Conservation (phyloP, 2,329 filamentous ascomycete species). For the Exophiala sp. region DNA sequence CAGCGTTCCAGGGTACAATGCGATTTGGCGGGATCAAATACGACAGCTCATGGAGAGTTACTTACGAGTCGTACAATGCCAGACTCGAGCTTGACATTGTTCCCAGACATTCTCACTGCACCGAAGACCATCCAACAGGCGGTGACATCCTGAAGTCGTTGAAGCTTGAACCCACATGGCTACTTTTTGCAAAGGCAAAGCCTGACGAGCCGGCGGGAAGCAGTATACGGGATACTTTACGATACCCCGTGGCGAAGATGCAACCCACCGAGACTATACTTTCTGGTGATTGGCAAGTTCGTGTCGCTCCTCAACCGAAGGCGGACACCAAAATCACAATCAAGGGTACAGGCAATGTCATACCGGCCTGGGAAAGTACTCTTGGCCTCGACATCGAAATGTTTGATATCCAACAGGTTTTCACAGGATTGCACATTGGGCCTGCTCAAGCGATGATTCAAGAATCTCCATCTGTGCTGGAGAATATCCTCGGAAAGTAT, state of each 20-base stretch:
- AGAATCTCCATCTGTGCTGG: neutral
- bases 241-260: constrained; percentile 49
- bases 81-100: constrained; percentile 19
- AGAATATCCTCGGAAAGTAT: constrained; percentile 12
- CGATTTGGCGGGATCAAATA: constrained; percentile 34
- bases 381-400: constrained; percentile 40
- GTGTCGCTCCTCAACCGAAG: constrained; percentile 32
- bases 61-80: constrained; percentile 33
- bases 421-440: constrained; percentile 30
- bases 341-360: constrained; percentile 32
- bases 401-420: constrained; percentile 32
- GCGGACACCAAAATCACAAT: constrained; percentile 31
- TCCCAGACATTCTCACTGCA: neutral
- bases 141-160: constrained; percentile 14
- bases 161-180: constrained; percentile 41
- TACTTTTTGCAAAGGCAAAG: constrained; percentile 46
- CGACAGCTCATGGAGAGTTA: constrained; percentile 40
- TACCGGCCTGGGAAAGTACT: constrained; percentile 39
- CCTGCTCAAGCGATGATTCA: neutral
- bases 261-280: constrained; percentile 31
- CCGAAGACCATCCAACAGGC: no score
- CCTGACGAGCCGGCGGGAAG: constrained; percentile 38
- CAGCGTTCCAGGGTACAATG: constrained; percentile 34
- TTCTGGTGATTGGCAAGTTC: constrained; percentile 45
- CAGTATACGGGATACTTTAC: constrained; percentile 41